These are phyloP conservation scores for Raffaelea arxii DNA, from an alignment of 2,329 filamentous ascomycete genomes.

Conservation along the genomic window DNA sequence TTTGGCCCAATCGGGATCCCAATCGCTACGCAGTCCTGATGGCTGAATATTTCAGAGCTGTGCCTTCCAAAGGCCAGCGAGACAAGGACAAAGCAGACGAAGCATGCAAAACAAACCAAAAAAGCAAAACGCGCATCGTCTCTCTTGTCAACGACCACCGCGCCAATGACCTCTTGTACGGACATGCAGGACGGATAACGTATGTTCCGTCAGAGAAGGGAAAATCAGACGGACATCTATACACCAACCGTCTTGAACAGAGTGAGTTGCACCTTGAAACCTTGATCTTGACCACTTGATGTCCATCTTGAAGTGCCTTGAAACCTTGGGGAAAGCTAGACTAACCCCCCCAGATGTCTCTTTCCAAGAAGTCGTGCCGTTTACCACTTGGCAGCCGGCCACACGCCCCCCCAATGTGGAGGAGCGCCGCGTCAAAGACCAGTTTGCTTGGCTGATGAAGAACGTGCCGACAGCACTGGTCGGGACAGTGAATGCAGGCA, in stretches of 20 bases:
- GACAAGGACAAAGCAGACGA: no score
- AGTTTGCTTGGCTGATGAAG: conserved; percentile 18
- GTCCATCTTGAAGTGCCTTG: no score
- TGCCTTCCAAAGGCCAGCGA: no score
- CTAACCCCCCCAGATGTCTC: no score
- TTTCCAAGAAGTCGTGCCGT: conserved; percentile 19
- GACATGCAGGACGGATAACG: conserved; percentile 39
- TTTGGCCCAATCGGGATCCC: not conserved
- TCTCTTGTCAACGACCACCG: conserved; percentile 21
- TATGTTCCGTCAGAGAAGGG: conserved; percentile 31
- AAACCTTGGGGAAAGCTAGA: no score
- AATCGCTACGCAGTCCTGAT: conserved; percentile 10
- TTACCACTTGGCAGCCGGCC: conserved; percentile 18
- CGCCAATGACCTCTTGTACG: conserved; percentile 37
- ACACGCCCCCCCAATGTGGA: conserved; percentile 4
- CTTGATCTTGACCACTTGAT: no score
- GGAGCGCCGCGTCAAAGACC: not conserved
- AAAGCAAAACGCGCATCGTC: no score
- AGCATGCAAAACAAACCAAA: no score
- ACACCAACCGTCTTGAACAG: no score
- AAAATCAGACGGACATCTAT: no score
- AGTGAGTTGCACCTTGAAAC: no score
- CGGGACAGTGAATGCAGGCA: conserved; percentile 20
- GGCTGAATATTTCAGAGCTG: no score
- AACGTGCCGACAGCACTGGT: conserved; percentile 39